Conservation (phyloP, 1,284 basidiomycete genomes). For the Boletus smithii region DNA sequence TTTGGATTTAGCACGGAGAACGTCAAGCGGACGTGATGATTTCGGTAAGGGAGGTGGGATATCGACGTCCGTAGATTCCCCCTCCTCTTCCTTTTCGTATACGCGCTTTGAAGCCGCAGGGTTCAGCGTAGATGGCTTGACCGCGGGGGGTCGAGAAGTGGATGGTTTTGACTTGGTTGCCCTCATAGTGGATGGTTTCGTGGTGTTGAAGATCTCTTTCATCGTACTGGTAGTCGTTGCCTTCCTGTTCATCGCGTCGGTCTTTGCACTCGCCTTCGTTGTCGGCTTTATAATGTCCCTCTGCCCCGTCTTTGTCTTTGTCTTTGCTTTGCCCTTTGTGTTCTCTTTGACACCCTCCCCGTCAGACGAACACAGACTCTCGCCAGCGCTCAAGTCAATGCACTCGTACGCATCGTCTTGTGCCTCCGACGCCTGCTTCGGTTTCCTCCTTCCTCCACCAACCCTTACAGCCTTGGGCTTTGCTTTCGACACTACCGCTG, state of each 20-base stretch:
- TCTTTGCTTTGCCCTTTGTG: slow-evolving; percentile 13
- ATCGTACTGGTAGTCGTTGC: slow-evolving; percentile 9
- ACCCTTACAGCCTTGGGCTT: slow-evolving; percentile 6
- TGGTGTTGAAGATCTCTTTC: slow-evolving; percentile 15
- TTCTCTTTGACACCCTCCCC: slow-evolving; percentile 1
- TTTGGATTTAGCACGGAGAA: slow-evolving; percentile 25
- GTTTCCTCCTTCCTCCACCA: slow-evolving; percentile 20
- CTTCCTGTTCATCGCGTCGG: not conserved
- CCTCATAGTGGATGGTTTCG: slow-evolving; percentile 11
- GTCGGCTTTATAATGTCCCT: not conserved
- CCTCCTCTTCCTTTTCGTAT: slow-evolving; percentile 13
- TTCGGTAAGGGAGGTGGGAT: slow-evolving; percentile 11
- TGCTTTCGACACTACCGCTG: slow-evolving; percentile 1
- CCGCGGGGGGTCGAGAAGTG: not conserved
- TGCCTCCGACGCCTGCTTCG: slow-evolving; percentile 25
- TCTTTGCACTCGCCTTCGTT: slow-evolving; percentile 1
- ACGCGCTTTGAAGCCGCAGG: not conserved
- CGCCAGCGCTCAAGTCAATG: slow-evolving; percentile 27
- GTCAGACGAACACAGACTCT: slow-evolving; percentile 24
- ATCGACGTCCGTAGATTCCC: slow-evolving; percentile 8
- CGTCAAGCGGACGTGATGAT: slow-evolving; percentile 26
- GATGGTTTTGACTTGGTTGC: slow-evolving; percentile 9
- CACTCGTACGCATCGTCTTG: slow-evolving; percentile 33
- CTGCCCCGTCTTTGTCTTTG: not conserved
- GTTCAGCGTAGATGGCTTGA: slow-evolving; percentile 2